phyloP scores from a whole-genome alignment of 2,329 filamentous ascomycete species.

The Parafenestella ontariensis region DNA sequence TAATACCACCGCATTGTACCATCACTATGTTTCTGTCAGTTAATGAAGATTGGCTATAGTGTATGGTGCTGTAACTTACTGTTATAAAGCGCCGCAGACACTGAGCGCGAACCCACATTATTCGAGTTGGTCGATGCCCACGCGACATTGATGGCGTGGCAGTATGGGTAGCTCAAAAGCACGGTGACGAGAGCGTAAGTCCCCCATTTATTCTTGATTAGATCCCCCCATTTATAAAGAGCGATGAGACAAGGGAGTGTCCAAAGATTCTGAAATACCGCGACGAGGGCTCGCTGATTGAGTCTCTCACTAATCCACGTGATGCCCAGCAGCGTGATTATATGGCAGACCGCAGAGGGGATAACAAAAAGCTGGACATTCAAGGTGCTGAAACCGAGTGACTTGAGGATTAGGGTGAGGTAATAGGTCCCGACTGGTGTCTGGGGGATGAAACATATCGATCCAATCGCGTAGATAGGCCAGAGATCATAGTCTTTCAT shows the following conservation, averaged over 20 bases:
- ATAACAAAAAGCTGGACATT: constrained; percentile 69
- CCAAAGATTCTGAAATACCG: constrained; percentile 64
- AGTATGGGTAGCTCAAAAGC: constrained; percentile 63
- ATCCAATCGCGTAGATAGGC: constrained; percentile 43
- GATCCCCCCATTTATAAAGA: constrained; percentile 55
- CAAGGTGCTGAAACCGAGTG: constrained; percentile 68
- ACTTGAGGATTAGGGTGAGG: constrained; percentile 65
- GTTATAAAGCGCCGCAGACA: constrained; percentile 51
- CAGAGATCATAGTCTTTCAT: constrained; percentile 41
- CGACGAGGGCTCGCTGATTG: constrained; percentile 56
- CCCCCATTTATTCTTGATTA: constrained; percentile 57
- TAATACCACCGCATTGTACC: constrained; percentile 57
- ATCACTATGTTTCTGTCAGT: too few relatives aligned
- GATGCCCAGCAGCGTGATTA: constrained; percentile 53
- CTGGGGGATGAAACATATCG: constrained; percentile 53
- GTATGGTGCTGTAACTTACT: too few relatives aligned
- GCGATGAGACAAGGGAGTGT: constrained; percentile 65
- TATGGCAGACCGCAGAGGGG: constrained; percentile 48
- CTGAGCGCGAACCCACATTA: constrained; percentile 49
- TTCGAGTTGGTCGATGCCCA: constrained; percentile 51
- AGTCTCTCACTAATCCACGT: constrained; percentile 57
- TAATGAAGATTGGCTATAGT: too few relatives aligned
- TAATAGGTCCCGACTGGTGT: constrained; percentile 34
- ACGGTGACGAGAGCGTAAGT: constrained; percentile 60
- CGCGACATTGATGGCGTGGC: constrained; percentile 51